Conservation (phyloP, 495 filamentous ascomycete genomes). For the Pseudomonodictys pantanalensis region DNA sequence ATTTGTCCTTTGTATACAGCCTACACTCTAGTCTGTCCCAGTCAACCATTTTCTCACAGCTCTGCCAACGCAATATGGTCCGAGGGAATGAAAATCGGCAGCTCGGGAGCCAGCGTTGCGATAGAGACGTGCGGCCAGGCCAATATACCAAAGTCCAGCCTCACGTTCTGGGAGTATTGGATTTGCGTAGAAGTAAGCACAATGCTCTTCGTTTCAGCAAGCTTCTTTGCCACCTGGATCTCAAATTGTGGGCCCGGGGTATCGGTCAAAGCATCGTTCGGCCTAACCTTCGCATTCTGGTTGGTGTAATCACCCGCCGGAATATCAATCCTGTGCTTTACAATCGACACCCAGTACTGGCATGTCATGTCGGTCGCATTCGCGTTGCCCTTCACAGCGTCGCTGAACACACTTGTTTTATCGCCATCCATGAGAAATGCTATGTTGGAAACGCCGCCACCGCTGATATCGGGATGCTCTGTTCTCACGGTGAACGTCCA, state of each 20-base stretch:
- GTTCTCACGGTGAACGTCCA: not conserved
- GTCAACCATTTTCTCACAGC: too few relatives aligned
- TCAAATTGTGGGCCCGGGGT: not conserved
- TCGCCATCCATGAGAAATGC: not conserved
- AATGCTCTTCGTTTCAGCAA: slow-evolving; percentile 21
- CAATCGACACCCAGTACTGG: not conserved
- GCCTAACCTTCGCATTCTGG: not conserved
- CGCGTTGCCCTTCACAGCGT: not conserved
- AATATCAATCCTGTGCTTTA: not conserved
- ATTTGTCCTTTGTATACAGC: too few relatives aligned
- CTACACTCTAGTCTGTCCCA: too few relatives aligned
- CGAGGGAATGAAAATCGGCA: not conserved
- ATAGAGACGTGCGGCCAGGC: slow-evolving; percentile 39
- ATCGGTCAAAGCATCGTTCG: not conserved
- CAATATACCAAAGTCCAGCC: slow-evolving; percentile 36
- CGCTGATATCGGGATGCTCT: not conserved
- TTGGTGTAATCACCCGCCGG: not conserved
- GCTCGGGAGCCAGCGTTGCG: slow-evolving; percentile 33
- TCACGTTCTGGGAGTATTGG: slow-evolving; percentile 40
- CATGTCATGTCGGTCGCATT: not conserved
- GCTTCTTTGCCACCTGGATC: not conserved
- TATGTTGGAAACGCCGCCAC: not conserved
- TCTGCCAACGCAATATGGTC: not conserved
- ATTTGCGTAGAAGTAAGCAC: slow-evolving; percentile 30
- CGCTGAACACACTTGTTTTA: not conserved